Evolutionary conservation across 257 asterid species (phyloP), one percentile per base, ranked within the genome.

Genomic region (Pogostemon cablin): DNA sequence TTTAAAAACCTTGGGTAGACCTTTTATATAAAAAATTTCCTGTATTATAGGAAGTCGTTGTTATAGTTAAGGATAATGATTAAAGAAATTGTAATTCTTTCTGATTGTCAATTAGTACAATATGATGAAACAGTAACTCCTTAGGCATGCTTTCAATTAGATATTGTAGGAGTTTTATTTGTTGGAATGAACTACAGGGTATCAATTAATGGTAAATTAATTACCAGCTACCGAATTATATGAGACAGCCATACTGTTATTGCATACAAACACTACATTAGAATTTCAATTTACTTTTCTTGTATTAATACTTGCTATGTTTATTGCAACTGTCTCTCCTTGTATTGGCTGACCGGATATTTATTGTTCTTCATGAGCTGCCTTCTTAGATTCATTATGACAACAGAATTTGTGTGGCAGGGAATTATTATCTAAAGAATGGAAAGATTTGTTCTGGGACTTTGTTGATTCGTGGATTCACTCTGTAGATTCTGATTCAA

Each of bases 341-440:
- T n/a, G 37, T 74, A 15, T 32, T 20, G 58, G 64, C 70, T 46
- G 63, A 58, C 40, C 59, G 42, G 37, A 10, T 49, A 68, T 42
- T 55, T 38, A 35, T 61, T 37, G 42, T 57, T 50, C 76, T 77
- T 44, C 38, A 34, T 52, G 54, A 60, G 43, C 62, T 72, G 53
- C 58, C 40, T 54, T 63, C 44, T 48, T 58, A 38, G 34, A 9
- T 49, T 10, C 20, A 7, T 55, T 25, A 65, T 68, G 57, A 60
- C 59, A 53, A 57, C 12, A 11, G 1, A 9, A 61, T 69, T 69
- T 77, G 67, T 68, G 72, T 81, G 75, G 68, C 88, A 95, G 98
- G 85, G 99, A 95, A 72, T 81, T 95, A 69, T 82, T 95, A 61
- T 90, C 99, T 6, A 95, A 91, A 68, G 96, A 95, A 74, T 91